Percentiles rank a stretch among this genome's conserved stretches.
phyloP scores from a whole-genome alignment of 225 moss, liverwort and hornwort genomes.

The Thuidium tamariscinum region DNA sequence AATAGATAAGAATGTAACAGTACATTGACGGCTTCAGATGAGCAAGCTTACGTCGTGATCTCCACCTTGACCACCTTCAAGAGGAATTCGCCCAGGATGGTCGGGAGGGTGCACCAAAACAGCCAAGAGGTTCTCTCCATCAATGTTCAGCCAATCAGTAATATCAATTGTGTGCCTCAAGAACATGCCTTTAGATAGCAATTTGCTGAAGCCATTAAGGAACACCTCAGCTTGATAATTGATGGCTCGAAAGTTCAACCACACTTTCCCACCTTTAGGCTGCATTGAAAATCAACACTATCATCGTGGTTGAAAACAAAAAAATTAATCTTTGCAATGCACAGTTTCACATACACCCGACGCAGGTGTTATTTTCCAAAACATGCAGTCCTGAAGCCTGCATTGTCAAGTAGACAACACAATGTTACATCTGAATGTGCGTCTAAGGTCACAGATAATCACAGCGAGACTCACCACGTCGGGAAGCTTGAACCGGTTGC shows the following conservation, averaged over 20 bases:
- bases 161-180: constrained; percentile 70
- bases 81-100: constrained; percentile 80
- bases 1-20: neutral
- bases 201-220: constrained; percentile 63
- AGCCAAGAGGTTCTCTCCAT: constrained; percentile 58
- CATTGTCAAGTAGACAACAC: neutral
- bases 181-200: constrained; percentile 82
- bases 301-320: neutral
- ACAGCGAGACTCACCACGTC: constrained; percentile 18
- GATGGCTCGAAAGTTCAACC: constrained; percentile 72
- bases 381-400: neutral
- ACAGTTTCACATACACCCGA: neutral
- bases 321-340: neutral
- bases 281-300: constrained; percentile 13
- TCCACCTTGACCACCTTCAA: constrained; percentile 95
- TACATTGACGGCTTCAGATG: neutral
- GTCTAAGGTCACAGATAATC: neutral
- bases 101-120: constrained; percentile 83
- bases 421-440: neutral
- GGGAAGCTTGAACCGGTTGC: constrained; percentile 55
- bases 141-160: constrained; percentile 46
- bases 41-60: constrained; percentile 73
- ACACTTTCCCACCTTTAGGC: constrained; percentile 37
- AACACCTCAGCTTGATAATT: constrained; percentile 93
- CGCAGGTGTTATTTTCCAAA: neutral